A percentile compares a stretch with the other conserved stretches of the same genome.
Conservation (phyloP, 1,284 basidiomycete species). For the Vanrija humicola region DNA sequence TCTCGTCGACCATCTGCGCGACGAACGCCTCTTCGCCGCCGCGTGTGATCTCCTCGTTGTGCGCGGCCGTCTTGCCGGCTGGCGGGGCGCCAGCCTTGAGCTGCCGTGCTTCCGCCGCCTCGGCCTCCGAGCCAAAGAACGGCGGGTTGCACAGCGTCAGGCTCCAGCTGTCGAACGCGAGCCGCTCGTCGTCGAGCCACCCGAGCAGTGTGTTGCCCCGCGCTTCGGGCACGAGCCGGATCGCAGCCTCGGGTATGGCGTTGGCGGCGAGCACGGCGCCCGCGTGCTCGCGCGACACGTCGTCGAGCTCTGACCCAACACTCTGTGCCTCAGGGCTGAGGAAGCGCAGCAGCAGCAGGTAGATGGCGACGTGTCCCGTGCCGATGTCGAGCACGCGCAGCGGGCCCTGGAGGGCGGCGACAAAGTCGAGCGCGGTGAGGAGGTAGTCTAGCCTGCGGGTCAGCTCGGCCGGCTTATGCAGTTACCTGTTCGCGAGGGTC, state of each 20-base stretch:
- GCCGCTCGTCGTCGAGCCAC: neutral
- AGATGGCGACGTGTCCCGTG: constrained; percentile 86
- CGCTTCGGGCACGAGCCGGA: neutral
- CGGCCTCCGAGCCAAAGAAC: constrained; percentile 72
- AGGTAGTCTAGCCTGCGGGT: constrained; percentile 67
- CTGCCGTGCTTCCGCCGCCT: constrained; percentile 60
- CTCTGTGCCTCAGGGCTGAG: constrained; percentile 59
- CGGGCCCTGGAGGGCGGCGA: constrained; percentile 4
- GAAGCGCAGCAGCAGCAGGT: constrained; percentile 70
- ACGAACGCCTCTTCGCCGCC: constrained; percentile 85
- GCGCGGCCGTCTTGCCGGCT: constrained; percentile 75
- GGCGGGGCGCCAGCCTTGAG: constrained; percentile 62
- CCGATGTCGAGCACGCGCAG: constrained; percentile 58
- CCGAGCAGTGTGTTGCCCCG: neutral
- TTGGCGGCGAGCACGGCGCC: constrained; percentile 58
- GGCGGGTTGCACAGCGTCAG: constrained; percentile 96
- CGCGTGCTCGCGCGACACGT: constrained; percentile 58
- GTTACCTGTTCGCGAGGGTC: constrained; percentile 55
- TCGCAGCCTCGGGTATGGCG: constrained; percentile 38
- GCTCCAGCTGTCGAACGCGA: neutral
- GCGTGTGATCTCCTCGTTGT: constrained; percentile 76
- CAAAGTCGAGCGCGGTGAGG: constrained; percentile 65
- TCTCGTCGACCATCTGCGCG: constrained; percentile 70
- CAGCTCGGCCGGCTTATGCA: neutral
- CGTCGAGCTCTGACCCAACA: constrained; percentile 67